Evolutionary conservation across 768 basidiomycete species (phyloP), one percentile per base, ranked within the genome.

Genomic region (Xanthoconium stramineum): DNA sequence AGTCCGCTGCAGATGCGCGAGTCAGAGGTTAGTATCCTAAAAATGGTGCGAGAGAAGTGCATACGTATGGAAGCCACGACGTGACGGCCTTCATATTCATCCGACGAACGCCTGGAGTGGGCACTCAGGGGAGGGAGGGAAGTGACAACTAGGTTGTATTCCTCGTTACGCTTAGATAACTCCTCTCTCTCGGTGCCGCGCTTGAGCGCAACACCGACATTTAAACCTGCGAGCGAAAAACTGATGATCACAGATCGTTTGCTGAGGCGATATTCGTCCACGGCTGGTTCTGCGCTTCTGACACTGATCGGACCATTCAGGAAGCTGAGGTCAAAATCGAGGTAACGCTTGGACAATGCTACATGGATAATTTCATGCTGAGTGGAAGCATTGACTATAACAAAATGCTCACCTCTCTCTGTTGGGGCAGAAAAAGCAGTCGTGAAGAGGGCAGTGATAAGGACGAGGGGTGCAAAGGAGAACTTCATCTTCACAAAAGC

Each of bases 41-140:
- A 13, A 35, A 9, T 20, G 9, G 1, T 29, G 24, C 3, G 19
- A 28, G 33, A 44, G 1, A 20, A 32, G 12, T 43, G 38, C 58
- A n/a, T 48, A 59, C 58, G 6, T 1, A 19, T 35, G 11, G 46
- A 52, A 43, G 57, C 44, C 3, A 48, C 42, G 36, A 57, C 46
- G 10, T 44, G 50, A 36, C 37, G 40, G 12, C 45, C 50, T n/a
- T 8, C 56, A 24, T 48, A 57, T 24, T 24, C 24, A 24, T 24
- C 24, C 24, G 24, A 2, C 24, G 24, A 24, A 24, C 24, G 24
- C 4, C 4, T 24, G 24, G 24, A 24, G 24, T 2, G 24, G 24
- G 2, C 24, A 24, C 4, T 24, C 24, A 24, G 2, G 4, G 24
- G 24, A 24, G 24, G 24, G 24, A 24, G 24, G 24, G 24, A 24